Conservation (phyloP, 2,329 filamentous ascomycete species). For the Aspergillus sojae region DNA sequence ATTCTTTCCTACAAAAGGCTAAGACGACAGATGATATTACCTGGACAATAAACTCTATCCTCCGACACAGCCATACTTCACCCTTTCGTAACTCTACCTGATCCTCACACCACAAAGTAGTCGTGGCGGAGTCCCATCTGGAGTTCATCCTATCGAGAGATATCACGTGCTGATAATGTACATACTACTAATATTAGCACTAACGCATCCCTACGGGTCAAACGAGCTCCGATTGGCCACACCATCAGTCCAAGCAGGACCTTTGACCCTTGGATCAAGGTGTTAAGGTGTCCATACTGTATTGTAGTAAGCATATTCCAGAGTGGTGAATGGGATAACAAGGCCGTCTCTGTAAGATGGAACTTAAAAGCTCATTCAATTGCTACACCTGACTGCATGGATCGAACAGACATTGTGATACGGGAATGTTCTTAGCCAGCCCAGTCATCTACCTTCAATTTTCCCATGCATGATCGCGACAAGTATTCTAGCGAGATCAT, state of each 20-base stretch:
- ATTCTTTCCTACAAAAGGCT: not conserved
- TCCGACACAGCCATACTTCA: slow-evolving; percentile 21
- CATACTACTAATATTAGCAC: not conserved
- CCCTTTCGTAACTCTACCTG: not conserved
- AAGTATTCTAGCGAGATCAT: not conserved
- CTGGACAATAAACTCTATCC: slow-evolving; percentile 16
- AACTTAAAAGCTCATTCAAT: not conserved
- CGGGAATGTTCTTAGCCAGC: not conserved
- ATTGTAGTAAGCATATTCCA: not conserved
- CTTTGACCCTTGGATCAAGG: not conserved
- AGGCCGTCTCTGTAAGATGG: not conserved
- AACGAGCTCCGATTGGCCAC: not conserved
- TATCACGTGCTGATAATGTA: slow-evolving; percentile 24
- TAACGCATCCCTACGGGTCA: not conserved
- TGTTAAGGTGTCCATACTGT: not conserved
- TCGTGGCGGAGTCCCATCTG: not conserved
- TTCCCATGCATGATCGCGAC: not conserved
- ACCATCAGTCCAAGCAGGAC: not conserved
- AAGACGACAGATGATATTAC: slow-evolving; percentile 4
- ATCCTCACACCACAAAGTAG: not conserved
- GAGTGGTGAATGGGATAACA: not conserved
- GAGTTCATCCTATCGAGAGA: slow-evolving; percentile 14
- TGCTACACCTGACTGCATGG: not conserved
- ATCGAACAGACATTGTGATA: not conserved
- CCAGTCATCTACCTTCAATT: not conserved